phyloP scores from a whole-genome alignment of 345 rosid genomes.

The Syzygium jambos region DNA sequence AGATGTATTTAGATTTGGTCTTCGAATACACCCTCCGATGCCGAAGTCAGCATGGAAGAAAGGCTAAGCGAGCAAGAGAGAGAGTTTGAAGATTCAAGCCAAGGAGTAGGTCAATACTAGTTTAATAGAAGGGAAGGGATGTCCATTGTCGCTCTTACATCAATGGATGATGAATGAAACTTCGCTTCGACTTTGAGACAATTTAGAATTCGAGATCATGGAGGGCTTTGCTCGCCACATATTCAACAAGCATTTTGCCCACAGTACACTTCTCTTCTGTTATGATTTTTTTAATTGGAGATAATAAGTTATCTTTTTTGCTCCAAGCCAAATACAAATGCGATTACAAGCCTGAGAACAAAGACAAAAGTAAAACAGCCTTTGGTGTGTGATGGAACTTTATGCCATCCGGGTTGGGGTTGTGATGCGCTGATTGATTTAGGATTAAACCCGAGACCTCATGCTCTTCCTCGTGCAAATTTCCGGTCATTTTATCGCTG shows the following conservation, averaged over 20 bases:
- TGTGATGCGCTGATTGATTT: background rate
- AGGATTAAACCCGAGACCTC: background rate
- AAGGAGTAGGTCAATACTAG: background rate
- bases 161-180: background rate
- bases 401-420: background rate
- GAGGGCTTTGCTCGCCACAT: background rate
- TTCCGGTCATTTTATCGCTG: background rate
- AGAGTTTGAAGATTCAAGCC: background rate
- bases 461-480: background rate
- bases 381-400: background rate
- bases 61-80: background rate
- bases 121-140: background rate
- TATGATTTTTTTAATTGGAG: background rate
- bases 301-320: background rate
- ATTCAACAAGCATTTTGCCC: background rate
- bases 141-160: background rate
- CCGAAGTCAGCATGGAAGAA: background rate
- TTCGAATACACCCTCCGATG: background rate
- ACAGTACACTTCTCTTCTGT: background rate
- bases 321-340: background rate
- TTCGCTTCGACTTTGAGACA: background rate
- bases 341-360: background rate
- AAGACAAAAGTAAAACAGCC: background rate
- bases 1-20: background rate
- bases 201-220: background rate